Conservation (phyloP, 805 yeast genomes). For the Candida oleophila region DNA sequence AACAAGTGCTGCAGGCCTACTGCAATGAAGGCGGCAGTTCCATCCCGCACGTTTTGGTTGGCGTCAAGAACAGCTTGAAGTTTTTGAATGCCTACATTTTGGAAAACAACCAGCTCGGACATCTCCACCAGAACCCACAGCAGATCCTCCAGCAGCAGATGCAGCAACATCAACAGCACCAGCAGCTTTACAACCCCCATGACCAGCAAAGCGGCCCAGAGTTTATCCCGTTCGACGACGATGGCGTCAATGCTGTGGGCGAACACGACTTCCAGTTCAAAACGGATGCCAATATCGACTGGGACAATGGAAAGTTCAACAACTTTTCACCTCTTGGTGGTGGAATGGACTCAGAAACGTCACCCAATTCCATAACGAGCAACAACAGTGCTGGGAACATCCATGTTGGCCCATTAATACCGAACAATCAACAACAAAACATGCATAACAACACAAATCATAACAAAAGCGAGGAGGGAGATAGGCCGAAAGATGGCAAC, state of each 20-base stretch:
- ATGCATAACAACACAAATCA: neutral
- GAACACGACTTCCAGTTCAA: conserved; percentile 3
- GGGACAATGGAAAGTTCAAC: conserved; percentile 2
- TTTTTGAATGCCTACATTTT: conserved; percentile 54
- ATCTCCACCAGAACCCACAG: neutral
- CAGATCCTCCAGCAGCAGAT: neutral
- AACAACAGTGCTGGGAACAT: conserved; percentile 1
- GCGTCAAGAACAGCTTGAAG: conserved; percentile 48
- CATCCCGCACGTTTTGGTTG: conserved; percentile 69
- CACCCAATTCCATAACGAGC: conserved; percentile 17
- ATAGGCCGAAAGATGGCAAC: neutral
- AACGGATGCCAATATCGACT: neutral
- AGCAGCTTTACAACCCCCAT: neutral
- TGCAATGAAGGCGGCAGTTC: conserved; percentile 53
- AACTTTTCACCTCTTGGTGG: conserved; percentile 4
- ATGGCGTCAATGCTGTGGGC: neutral
- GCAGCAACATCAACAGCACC: neutral
- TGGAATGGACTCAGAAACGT: conserved; percentile 7
- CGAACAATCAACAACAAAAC: neutral
- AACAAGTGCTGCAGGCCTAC: conserved; percentile 71
- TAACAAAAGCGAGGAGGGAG: neutral
- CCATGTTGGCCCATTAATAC: conserved; percentile 1
- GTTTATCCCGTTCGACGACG: neutral
- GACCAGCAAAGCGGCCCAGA: neutral
- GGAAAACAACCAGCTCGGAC: conserved; percentile 30